phyloP scores from a whole-genome alignment of 2,329 filamentous ascomycete genomes.

The Akanthomyces muscarius region DNA sequence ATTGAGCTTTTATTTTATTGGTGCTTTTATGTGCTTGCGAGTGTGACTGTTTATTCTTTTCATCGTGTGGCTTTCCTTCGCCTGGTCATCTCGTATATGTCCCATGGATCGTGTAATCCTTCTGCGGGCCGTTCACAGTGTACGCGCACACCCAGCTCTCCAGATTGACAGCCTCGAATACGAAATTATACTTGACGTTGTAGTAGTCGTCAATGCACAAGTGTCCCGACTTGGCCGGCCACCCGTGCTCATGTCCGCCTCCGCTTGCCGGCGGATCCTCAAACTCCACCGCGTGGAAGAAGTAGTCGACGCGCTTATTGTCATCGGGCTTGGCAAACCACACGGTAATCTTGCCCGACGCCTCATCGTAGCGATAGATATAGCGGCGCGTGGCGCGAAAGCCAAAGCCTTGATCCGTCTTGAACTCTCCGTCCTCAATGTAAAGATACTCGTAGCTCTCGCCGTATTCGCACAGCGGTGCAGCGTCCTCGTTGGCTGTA shows the following conservation, averaged over 20 bases:
- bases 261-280: conserved; percentile 31
- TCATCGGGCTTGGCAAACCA: conserved; percentile 71
- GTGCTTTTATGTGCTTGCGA: no score
- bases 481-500: conserved; percentile 21
- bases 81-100: conserved; percentile 37
- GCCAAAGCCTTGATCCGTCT: conserved; percentile 48
- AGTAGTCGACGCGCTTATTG: conserved; percentile 59
- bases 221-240: conserved; percentile 64
- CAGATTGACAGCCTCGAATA: conserved; percentile 54
- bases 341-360: conserved; percentile 57
- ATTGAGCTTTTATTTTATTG: no score
- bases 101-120: conserved; percentile 63
- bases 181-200: conserved; percentile 65
- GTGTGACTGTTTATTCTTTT: neutral
- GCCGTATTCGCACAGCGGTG: conserved; percentile 19
- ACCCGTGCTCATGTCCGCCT: conserved; percentile 39
- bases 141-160: conserved; percentile 58
- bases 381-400: conserved; percentile 65
- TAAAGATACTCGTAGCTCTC: conserved; percentile 61
- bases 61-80: neutral
- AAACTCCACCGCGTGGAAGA: conserved; percentile 73
- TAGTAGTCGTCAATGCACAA: conserved; percentile 70
- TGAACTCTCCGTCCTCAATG: conserved; percentile 63
- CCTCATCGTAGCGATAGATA: conserved; percentile 66
- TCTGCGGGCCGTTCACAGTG: conserved; percentile 65